Evolutionary conservation across 768 basidiomycete species (phyloP).

Genomic region (Leccinum truebloodii): DNA sequence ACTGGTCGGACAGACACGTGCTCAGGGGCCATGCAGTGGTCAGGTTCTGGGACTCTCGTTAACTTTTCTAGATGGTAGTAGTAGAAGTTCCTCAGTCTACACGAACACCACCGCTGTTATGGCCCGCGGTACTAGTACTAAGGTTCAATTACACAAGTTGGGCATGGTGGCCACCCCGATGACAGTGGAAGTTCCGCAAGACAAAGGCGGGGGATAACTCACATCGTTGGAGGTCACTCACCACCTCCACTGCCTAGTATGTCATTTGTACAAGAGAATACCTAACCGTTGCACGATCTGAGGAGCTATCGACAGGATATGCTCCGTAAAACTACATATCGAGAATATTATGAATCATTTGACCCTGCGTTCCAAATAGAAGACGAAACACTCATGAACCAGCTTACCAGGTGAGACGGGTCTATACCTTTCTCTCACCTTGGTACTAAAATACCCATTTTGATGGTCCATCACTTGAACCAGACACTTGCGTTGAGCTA

Average conservation of each 20-base stretch:
- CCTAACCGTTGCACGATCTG: background rate
- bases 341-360: slow-evolving; percentile 1
- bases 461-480: background rate
- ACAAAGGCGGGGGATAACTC: slow-evolving; percentile 12
- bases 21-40: too few relatives aligned
- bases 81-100: too few relatives aligned
- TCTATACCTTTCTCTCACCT: too few relatives aligned
- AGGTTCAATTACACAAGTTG: slow-evolving; percentile 1
- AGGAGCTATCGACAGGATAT: background rate
- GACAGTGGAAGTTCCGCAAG: slow-evolving; percentile 4
- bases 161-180: background rate
- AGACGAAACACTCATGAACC: background rate
- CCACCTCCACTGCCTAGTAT: slow-evolving; percentile 12
- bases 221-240: slow-evolving; percentile 7
- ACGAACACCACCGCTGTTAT: too few relatives aligned
- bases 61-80: too few relatives aligned
- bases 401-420: background rate
- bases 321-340: slow-evolving; percentile 10
- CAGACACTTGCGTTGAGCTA: slow-evolving; percentile 11
- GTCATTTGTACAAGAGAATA: background rate
- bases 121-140: background rate
- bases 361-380: slow-evolving; percentile 4
- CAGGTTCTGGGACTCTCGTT: too few relatives aligned
- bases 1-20: too few relatives aligned
- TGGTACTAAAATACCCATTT: background rate